A percentile compares a stretch with the other conserved stretches of the same genome.
Conservation (phyloP, 257 asterid genomes). For the Nyctanthes arbortristis region DNA sequence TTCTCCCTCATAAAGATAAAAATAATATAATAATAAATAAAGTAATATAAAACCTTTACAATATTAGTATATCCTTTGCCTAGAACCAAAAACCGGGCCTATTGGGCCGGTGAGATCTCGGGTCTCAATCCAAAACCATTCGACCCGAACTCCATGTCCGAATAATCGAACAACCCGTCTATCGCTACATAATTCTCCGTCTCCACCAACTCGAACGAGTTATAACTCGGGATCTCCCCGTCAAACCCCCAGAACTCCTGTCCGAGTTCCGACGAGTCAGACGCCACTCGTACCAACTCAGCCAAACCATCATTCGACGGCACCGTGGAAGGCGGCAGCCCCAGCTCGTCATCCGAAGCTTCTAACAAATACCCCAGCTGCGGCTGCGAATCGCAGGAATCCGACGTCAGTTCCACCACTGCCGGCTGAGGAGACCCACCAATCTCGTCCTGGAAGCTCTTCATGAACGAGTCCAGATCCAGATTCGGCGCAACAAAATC, state of each 20-base stretch:
- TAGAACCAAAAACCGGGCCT: slow-evolving; percentile 18
- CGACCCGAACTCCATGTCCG: slow-evolving; percentile 65
- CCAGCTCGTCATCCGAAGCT: slow-evolving; percentile 84
- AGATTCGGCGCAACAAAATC: slow-evolving; percentile 40
- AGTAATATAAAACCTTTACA: slow-evolving; percentile 26
- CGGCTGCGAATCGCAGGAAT: slow-evolving; percentile 53
- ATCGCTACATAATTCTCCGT: slow-evolving; percentile 37
- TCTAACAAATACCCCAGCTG: slow-evolving; percentile 62
- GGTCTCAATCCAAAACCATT: slow-evolving; percentile 50
- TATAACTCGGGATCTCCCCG: slow-evolving; percentile 42
- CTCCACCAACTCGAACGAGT: slow-evolving; percentile 52
- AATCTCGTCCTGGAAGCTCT: slow-evolving; percentile 76
- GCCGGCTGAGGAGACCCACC: slow-evolving; percentile 26
- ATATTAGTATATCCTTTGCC: slow-evolving; percentile 21
- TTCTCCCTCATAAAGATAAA: neutral
- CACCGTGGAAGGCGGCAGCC: slow-evolving; percentile 59
- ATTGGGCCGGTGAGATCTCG: slow-evolving; percentile 64
- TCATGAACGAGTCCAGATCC: slow-evolving; percentile 78
- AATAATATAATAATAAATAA: neutral
- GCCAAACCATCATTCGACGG: slow-evolving; percentile 12
- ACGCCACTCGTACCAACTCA: slow-evolving; percentile 45
- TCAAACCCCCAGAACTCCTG: slow-evolving; percentile 46
- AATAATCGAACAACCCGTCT: slow-evolving; percentile 73
- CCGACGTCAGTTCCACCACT: slow-evolving; percentile 45
- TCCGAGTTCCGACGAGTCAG: slow-evolving; percentile 48